Percentiles rank a stretch among this genome's conserved stretches.
Evolutionary conservation across 2,329 filamentous ascomycete species (phyloP).

Genomic region (Fusarium anthophilum): DNA sequence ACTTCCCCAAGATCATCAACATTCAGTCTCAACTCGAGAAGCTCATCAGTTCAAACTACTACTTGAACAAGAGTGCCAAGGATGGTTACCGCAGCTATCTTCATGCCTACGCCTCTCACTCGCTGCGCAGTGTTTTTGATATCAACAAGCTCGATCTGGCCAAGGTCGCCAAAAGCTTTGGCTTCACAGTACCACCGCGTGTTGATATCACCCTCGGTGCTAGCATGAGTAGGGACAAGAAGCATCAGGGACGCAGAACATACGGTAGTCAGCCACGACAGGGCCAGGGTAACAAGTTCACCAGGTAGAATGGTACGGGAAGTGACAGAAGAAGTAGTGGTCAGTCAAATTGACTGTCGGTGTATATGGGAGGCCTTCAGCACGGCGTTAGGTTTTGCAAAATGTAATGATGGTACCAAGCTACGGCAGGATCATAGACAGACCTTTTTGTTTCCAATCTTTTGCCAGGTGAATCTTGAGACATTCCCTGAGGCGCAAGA

Average conservation of each 20-base stretch:
- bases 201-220: constrained; percentile 87
- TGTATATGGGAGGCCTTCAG: constrained; percentile 39
- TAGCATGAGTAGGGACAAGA: constrained; percentile 78
- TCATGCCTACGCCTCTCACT: constrained; percentile 88
- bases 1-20: constrained; percentile 94
- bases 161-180: constrained; percentile 86
- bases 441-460: constrained; percentile 15
- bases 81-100: constrained; percentile 89
- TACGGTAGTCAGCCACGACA: constrained; percentile 85
- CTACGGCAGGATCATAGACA: constrained; percentile 27
- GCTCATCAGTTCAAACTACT: constrained; percentile 94
- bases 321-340: constrained; percentile 1
- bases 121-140: constrained; percentile 70
- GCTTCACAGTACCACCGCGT: constrained; percentile 79
- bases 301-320: constrained; percentile 26
- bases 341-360: constrained; percentile 25
- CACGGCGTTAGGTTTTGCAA: constrained; percentile 45
- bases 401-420: constrained; percentile 41
- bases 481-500: not conserved
- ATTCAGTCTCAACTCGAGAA: constrained; percentile 93
- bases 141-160: constrained; percentile 84
- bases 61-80: constrained; percentile 87
- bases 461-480: constrained; percentile 1
- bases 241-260: constrained; percentile 67
- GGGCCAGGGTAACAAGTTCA: constrained; percentile 42